Conservation (phyloP, 306 rosid genomes). For the Abrus precatorius region DNA sequence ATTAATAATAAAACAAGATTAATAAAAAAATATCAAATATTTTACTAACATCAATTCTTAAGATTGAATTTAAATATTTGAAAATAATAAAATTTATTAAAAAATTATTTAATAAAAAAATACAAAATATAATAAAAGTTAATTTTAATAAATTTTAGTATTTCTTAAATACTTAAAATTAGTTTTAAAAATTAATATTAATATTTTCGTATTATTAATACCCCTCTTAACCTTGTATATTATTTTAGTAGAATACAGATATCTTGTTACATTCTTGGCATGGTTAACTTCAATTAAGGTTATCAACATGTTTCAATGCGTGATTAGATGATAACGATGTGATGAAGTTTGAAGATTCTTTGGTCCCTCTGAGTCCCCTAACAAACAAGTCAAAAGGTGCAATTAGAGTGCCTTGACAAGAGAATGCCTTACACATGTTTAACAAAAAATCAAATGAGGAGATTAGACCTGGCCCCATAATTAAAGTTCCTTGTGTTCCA, state of each 20-base stretch:
- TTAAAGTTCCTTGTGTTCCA: constrained; percentile 55
- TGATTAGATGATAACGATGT: constrained; percentile 1
- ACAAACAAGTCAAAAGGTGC: constrained; percentile 67
- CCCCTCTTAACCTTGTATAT: neutral
- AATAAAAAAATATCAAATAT: no score
- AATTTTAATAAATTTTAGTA: no score
- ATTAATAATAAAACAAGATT: no score
- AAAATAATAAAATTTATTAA: no score
- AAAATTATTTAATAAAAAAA: no score
- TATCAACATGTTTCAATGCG: constrained; percentile 48
- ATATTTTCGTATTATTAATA: no score
- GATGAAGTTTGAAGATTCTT: constrained; percentile 53
- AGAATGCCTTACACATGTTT: constrained; percentile 54
- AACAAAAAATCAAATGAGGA: constrained; percentile 42
- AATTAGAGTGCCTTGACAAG: constrained; percentile 65
- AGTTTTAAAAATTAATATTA: no score
- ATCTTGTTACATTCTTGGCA: constrained; percentile 46
- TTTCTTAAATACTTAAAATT: no score
- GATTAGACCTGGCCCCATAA: constrained; percentile 29
- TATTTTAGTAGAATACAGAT: constrained; percentile 38
- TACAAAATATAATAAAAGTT: no score
- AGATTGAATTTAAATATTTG: no score
- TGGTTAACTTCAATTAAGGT: constrained; percentile 55
- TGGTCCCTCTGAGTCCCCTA: constrained; percentile 57
- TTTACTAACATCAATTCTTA: no score